phyloP scores from a whole-genome alignment of 306 rosid species.

The Glycine soja region DNA sequence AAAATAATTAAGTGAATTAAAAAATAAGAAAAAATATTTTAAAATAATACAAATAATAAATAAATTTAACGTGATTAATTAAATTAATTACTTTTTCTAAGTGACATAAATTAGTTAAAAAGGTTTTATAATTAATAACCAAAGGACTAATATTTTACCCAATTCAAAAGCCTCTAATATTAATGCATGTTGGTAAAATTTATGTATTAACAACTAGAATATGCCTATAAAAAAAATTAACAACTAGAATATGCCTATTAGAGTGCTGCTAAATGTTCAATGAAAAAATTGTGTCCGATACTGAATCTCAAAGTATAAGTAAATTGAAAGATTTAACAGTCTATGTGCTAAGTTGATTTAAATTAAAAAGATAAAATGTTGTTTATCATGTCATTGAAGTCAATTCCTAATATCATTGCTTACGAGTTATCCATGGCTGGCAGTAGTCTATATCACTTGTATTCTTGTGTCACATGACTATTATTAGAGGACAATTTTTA shows the following conservation, averaged over 20 bases:
- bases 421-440: too few species aligned
- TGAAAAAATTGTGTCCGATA: neutral
- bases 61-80: too few species aligned
- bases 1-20: too few species aligned
- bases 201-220: neutral
- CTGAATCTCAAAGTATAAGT: neutral
- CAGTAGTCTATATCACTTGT: neutral
- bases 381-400: neutral
- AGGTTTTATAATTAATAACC: too few species aligned
- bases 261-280: neutral
- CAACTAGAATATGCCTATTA: neutral
- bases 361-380: neutral
- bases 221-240: too few species aligned
- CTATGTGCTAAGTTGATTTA: neutral
- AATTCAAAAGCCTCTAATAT: neutral
- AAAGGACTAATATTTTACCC: neutral
- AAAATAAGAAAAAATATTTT: too few species aligned
- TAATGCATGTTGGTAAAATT: neutral
- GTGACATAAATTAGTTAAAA: too few species aligned
- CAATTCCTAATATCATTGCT: neutral
- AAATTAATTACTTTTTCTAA: too few species aligned
- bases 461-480: neutral
- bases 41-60: too few species aligned
- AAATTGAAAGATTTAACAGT: neutral
- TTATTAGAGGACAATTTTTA: neutral